Conservation (phyloP, 495 filamentous ascomycete genomes). For the Aspergillus mulundensis region DNA sequence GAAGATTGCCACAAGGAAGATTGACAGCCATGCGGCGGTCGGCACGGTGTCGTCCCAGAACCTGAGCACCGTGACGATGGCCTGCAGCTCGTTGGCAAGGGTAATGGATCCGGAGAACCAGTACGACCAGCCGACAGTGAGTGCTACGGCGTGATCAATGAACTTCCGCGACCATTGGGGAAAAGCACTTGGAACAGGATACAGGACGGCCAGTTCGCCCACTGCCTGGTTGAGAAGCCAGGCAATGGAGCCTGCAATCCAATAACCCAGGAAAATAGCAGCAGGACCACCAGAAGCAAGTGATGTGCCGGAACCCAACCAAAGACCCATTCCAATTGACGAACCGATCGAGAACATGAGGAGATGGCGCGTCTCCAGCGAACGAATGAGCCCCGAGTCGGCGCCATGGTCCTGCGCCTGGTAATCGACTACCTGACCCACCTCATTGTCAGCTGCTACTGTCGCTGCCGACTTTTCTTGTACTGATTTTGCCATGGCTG, state of each 20-base stretch:
- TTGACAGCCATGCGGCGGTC: conserved; percentile 43
- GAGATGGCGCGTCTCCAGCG: conserved; percentile 28
- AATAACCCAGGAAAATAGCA: conserved; percentile 47
- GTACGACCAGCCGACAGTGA: conserved; percentile 51
- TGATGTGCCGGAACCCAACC: conserved; percentile 25
- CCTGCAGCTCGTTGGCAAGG: conserved; percentile 45
- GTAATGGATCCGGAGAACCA: conserved; percentile 41
- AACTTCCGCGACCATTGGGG: conserved; percentile 44
- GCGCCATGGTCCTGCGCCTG: conserved; percentile 18
- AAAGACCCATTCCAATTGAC: conserved; percentile 29
- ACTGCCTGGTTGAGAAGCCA: conserved; percentile 38
- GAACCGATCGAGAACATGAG: conserved; percentile 32
- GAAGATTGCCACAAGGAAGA: conserved; percentile 42
- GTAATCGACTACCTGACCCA: conserved; percentile 1
- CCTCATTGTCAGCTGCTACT: not conserved
- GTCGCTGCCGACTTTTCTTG: conserved; percentile 1
- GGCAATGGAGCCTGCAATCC: conserved; percentile 30
- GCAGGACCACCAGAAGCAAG: conserved; percentile 24
- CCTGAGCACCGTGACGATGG: conserved; percentile 53
- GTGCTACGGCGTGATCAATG: conserved; percentile 43
- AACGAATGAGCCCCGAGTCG: conserved; percentile 25
- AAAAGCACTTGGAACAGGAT: conserved; percentile 55
- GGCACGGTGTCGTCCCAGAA: conserved; percentile 51
- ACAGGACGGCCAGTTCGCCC: conserved; percentile 43
- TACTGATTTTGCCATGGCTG: not conserved